Conservation (phyloP, 2,329 filamentous ascomycete genomes). For the Arthrobotrys iridis region DNA sequence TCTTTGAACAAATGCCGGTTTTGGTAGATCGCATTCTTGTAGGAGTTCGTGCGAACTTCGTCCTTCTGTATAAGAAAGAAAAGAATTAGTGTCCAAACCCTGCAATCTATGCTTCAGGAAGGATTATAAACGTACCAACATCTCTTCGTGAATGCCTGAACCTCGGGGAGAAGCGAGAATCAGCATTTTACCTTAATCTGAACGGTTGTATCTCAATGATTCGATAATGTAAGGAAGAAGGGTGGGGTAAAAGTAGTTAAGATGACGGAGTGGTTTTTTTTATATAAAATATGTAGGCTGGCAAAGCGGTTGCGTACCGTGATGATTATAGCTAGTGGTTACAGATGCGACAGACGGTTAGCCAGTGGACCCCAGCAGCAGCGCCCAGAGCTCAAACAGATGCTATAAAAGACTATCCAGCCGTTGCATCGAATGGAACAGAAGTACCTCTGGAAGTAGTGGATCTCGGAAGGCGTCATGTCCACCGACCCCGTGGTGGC, state of each 20-base stretch:
- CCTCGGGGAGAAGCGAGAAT: conserved; percentile 56
- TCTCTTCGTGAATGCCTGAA: conserved; percentile 93
- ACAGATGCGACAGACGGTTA: conserved; percentile 15
- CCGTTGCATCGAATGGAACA: background rate
- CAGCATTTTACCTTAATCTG: conserved; percentile 5
- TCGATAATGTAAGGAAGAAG: conserved; percentile 36
- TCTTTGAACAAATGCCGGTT: conserved; percentile 94
- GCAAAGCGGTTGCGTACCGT: conserved; percentile 72
- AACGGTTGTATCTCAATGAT: conserved; percentile 61
- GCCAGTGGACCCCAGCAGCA: background rate
- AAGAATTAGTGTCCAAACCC: conserved; percentile 6
- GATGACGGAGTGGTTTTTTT: background rate
- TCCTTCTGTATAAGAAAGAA: conserved; percentile 77
- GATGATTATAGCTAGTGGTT: conserved; percentile 90
- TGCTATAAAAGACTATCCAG: background rate
- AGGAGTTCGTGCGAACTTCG: conserved; percentile 94
- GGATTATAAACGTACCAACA: conserved; percentile 77
- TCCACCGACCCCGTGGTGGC: conserved; percentile 58
- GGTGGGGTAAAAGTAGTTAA: background rate
- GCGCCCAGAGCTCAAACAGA: conserved; percentile 14
- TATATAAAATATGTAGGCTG: too few relatives aligned
- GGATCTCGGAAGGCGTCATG: conserved; percentile 94
- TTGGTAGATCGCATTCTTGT: conserved; percentile 97
- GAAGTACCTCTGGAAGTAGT: conserved; percentile 95
- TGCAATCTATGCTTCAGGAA: background rate